phyloP scores from a whole-genome alignment of 495 filamentous ascomycete species.

The Baudoinia panamericana region DNA sequence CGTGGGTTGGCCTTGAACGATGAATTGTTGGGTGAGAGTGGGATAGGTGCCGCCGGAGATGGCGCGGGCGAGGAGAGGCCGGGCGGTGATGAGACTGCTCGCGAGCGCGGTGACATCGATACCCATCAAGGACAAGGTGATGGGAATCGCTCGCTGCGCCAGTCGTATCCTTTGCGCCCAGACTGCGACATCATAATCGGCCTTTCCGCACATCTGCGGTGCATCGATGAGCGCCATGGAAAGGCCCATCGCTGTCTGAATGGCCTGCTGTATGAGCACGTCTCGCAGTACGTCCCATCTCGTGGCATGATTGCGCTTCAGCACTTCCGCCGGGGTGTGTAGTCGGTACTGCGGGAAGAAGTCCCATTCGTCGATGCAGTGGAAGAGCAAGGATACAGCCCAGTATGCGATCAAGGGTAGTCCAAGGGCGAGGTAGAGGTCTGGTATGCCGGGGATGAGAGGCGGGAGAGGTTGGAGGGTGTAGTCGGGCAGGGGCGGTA shows the following conservation, averaged over 20 bases:
- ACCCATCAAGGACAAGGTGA: conserved; percentile 35
- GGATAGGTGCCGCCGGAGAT: conserved; percentile 66
- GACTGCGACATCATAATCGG: conserved; percentile 69
- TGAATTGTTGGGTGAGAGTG: conserved; percentile 29
- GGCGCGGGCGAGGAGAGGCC: conserved; percentile 53
- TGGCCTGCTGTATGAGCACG: conserved; percentile 78
- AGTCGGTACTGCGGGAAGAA: conserved; percentile 77
- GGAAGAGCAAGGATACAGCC: conserved; percentile 74
- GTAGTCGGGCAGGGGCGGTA: conserved; percentile 71
- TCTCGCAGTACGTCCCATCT: conserved; percentile 72
- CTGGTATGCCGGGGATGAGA: conserved; percentile 63
- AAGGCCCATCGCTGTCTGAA: conserved; percentile 58
- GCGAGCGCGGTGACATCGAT: conserved; percentile 31
- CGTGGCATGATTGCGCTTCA: conserved; percentile 73
- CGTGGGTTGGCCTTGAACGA: conserved; percentile 16
- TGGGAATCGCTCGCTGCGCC: conserved; percentile 53
- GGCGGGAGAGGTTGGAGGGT: conserved; percentile 51
- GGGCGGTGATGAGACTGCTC: conserved; percentile 30
- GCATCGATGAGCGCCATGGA: conserved; percentile 52
- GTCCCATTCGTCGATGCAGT: conserved; percentile 67
- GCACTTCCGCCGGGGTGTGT: conserved; percentile 80
- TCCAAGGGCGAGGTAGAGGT: conserved; percentile 59
- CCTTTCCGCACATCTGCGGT: conserved; percentile 51
- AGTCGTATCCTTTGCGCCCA: conserved; percentile 67
- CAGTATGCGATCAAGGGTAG: conserved; percentile 81